Percentiles rank a stretch among this genome's conserved stretches.
These are phyloP conservation scores for Fusarium albosuccineum DNA, from an alignment of 2,329 filamentous ascomycete genomes.

Conservation along the genomic window DNA sequence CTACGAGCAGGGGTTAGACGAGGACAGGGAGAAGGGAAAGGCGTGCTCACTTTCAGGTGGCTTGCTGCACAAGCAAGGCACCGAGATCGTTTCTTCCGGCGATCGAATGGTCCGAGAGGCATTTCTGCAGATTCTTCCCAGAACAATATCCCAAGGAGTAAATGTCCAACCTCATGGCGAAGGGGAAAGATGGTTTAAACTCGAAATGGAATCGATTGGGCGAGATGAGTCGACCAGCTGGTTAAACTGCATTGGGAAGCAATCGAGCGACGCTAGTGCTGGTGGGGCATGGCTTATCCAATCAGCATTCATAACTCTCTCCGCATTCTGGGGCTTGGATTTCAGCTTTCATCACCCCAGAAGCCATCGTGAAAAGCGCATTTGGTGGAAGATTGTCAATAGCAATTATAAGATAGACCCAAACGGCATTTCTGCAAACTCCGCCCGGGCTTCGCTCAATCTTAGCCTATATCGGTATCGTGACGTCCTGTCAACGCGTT, in stretches of 20 bases:
- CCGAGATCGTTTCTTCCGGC: conserved; percentile 49
- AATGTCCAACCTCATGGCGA: not conserved
- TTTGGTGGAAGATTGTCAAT: not conserved
- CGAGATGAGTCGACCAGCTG: conserved; percentile 20
- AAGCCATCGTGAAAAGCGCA: too few relatives aligned
- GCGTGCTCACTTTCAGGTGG: conserved; percentile 50
- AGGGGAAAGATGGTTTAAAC: conserved; percentile 24
- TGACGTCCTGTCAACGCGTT: not conserved
- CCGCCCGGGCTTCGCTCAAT: conserved; percentile 24
- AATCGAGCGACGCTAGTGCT: conserved; percentile 42
- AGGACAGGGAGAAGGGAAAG: not conserved
- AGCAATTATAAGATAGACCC: not conserved
- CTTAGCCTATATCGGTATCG: conserved; percentile 12
- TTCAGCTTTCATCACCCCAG: conserved; percentile 8
- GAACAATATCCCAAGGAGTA: not conserved
- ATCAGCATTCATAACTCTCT: not conserved
- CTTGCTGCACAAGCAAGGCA: conserved; percentile 49
- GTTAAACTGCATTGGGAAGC: conserved; percentile 34
- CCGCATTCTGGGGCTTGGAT: not conserved
- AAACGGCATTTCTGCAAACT: not conserved
- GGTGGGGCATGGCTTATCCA: not conserved
- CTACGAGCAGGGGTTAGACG: conserved; percentile 26
- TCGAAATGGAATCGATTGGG: conserved; percentile 31
- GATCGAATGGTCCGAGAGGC: conserved; percentile 52
- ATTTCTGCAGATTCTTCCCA: conserved; percentile 28